Evolutionary conservation across 805 yeast genomes (phyloP), one percentile per base, ranked within the genome.

Genomic region (Lipomyces kockii): DNA sequence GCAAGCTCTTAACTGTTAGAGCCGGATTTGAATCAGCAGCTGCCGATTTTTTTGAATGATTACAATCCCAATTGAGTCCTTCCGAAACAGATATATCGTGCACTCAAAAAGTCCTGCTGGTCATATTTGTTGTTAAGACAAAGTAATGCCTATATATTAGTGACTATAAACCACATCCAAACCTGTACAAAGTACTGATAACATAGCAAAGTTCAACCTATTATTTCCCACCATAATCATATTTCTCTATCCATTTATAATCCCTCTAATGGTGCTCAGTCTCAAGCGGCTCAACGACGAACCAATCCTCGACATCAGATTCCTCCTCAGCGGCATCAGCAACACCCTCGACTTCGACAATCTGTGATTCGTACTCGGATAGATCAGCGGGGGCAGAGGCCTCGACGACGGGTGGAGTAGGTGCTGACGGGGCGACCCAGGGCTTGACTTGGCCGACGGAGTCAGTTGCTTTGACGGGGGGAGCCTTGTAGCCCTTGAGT

Each of bases 401-500:
- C 65, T 71, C 85, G 49, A 71, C 58, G 46, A 65, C 80, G 74
- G 98, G 98, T 58, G 83, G 79, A 73, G 86, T 79, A 75, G 98
- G 97, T 74, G 92, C 86, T 71, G 84, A 79, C 76, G 98, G 98
- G 71, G 87, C 82, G 69, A 83, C 80, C 95, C 97, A 95, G 75
- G 90, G 86, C 81, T 89, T 87, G 74, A 92, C 94, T 72, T 89
- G 85, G 72, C 87, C 85, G 76, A 88, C 92, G 70, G 94, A 89
- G 74, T 90, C 97, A 73, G 85, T 83, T 67, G 90, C 86, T 67
- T 89, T 81, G 64, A 89, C 78, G 69, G 92, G 87, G 67, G 89
- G 85, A 78, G 97, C 93, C 84, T 92, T 92, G 87, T 91, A 93
- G 70, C 87, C 86, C 83, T 89, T 91, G 81, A 95, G 83, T 81